Percentiles rank a stretch among this genome's conserved stretches.
These are phyloP conservation scores for Cardamine chenopodiifolia DNA, from an alignment of 345 rosid genomes.

Conservation along the genomic window DNA sequence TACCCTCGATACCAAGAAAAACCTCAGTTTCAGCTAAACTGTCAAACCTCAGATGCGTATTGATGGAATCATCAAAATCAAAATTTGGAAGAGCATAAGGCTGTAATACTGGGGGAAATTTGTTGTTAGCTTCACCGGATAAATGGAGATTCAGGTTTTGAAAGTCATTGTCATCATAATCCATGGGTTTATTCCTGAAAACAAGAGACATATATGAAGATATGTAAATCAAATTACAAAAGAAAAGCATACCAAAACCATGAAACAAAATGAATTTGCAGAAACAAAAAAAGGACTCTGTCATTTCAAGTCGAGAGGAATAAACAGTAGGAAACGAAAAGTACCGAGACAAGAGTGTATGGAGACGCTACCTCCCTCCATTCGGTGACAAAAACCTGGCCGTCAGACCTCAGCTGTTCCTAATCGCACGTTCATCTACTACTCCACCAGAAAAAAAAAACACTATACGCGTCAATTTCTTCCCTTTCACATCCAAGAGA, in stretches of 20 bases:
- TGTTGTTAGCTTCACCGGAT: slow-evolving; percentile 83
- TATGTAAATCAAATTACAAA: neutral
- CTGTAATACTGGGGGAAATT: slow-evolving; percentile 68
- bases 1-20: slow-evolving; percentile 82
- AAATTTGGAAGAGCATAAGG: slow-evolving; percentile 85
- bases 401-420: slow-evolving; percentile 62
- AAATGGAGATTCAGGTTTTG: slow-evolving; percentile 89
- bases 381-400: slow-evolving; percentile 72
- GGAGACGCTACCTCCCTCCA: slow-evolving; percentile 99
- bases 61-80: slow-evolving; percentile 86
- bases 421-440: slow-evolving; percentile 68
- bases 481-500: neutral
- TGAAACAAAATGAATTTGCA: slow-evolving; percentile 11
- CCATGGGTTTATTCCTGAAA: slow-evolving; percentile 90
- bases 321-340: slow-evolving; percentile 61
- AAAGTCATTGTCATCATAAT: slow-evolving; percentile 97
- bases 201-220: neutral
- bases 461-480: slow-evolving; percentile 4
- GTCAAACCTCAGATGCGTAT: slow-evolving; percentile 71
- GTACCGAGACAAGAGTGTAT: slow-evolving; percentile 88
- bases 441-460: slow-evolving; percentile 15
- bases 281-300: slow-evolving; percentile 10
- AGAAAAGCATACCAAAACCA: neutral
- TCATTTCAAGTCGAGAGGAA: slow-evolving; percentile 22
- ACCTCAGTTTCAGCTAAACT: slow-evolving; percentile 71